A percentile compares a stretch with the other conserved stretches of the same genome.
Evolutionary conservation across 2,329 filamentous ascomycete genomes (phyloP).

Genomic region (Sordariomycetes sp.): DNA sequence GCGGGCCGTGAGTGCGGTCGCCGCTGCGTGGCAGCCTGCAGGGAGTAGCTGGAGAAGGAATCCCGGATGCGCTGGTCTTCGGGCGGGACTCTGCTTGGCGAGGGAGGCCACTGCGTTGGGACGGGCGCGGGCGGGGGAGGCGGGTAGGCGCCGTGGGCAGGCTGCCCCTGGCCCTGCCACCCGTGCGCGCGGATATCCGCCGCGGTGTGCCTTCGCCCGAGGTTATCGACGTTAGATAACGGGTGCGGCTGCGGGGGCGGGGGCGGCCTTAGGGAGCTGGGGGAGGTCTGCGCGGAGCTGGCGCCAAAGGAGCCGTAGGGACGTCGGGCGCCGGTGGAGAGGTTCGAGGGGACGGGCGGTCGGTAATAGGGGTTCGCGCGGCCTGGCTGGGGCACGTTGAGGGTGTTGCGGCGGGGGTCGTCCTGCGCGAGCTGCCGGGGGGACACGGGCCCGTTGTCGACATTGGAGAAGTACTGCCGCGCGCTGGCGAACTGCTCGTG

Average conservation of each 20-base stretch:
- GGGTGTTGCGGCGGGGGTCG: constrained; percentile 60
- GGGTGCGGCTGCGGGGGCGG: constrained; percentile 55
- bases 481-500: constrained; percentile 55
- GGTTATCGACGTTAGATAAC: constrained; percentile 46
- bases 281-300: constrained; percentile 57
- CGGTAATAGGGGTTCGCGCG: constrained; percentile 52
- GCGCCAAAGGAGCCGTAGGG: constrained; percentile 79
- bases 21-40: constrained; percentile 27
- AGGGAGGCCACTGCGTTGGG: constrained; percentile 38
- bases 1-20: constrained; percentile 35
- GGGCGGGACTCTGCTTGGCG: constrained; percentile 31
- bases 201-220: constrained; percentile 79
- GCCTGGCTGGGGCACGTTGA: constrained; percentile 46
- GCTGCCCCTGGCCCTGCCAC: constrained; percentile 48
- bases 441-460: constrained; percentile 71
- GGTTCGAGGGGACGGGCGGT: constrained; percentile 67
- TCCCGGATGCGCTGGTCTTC: constrained; percentile 44
- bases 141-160: constrained; percentile 8
- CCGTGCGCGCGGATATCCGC: constrained; percentile 88
- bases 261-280: constrained; percentile 34
- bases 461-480: constrained; percentile 50
- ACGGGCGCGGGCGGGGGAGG: constrained; percentile 45
- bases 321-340: constrained; percentile 61
- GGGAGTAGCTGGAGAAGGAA: constrained; percentile 41
- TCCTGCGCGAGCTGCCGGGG: constrained; percentile 80